Conservation (phyloP, 164 flowering plant species). For the Euptelea pleiosperma region DNA sequence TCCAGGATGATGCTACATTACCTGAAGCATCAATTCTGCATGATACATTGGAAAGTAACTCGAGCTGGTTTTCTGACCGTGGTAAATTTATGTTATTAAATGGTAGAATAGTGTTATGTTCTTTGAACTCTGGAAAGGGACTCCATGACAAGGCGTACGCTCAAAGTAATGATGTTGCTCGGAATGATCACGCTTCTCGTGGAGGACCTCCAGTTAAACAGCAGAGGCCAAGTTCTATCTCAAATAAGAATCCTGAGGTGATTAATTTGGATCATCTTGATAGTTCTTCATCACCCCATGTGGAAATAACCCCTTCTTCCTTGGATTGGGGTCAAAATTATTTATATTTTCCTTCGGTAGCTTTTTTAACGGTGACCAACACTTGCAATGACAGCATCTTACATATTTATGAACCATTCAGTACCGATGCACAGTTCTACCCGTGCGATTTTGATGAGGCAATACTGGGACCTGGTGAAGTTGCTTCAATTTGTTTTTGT, state of each 20-base stretch:
- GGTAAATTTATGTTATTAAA: conserved; percentile 35
- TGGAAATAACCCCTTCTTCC: conserved; percentile 54
- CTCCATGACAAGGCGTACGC: conserved; percentile 18
- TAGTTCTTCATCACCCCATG: conserved; percentile 34
- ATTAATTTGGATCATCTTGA: conserved; percentile 22
- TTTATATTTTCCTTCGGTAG: conserved; percentile 55
- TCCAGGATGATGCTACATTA: conserved; percentile 21
- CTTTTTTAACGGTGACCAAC: conserved; percentile 57
- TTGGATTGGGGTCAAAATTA: conserved; percentile 71
- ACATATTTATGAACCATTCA: conserved; percentile 64
- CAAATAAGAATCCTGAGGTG: conserved; percentile 27
- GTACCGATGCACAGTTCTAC: conserved; percentile 68
- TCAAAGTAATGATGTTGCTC: conserved; percentile 14
- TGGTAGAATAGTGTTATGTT: conserved; percentile 53
- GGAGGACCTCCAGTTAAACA: conserved; percentile 26
- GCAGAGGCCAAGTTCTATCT: conserved; percentile 11
- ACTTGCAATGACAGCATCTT: conserved; percentile 48
- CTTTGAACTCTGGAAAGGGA: conserved; percentile 32
- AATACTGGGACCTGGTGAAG: conserved; percentile 63
- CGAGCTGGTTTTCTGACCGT: conserved; percentile 36
- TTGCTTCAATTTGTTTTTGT: conserved; percentile 60
- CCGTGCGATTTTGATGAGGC: conserved; percentile 59
- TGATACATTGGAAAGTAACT: conserved; percentile 24
- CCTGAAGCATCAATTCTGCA: conserved; percentile 20
- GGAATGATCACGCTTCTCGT: conserved; percentile 34